Conservation (phyloP, 306 rosid genomes). For the Acmispon strigosus region DNA sequence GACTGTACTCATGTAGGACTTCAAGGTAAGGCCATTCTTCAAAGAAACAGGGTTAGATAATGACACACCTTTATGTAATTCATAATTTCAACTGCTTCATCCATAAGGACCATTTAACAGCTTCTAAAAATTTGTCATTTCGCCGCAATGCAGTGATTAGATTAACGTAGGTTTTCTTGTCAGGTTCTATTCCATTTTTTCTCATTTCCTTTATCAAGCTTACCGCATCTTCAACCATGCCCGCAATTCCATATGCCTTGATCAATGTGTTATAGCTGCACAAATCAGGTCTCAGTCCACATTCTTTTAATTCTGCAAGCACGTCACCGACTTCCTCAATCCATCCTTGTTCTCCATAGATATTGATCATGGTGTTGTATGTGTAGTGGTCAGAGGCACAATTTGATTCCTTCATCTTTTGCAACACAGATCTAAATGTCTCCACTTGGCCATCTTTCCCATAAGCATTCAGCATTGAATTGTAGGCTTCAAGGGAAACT, state of each 20-base stretch:
- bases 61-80: constrained; percentile 15
- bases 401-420: constrained; percentile 61
- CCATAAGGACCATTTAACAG: constrained; percentile 96
- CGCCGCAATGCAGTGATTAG: constrained; percentile 55
- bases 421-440: constrained; percentile 51
- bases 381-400: constrained; percentile 67
- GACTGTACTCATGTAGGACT: constrained; percentile 1
- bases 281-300: constrained; percentile 70
- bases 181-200: constrained; percentile 74
- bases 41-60: constrained; percentile 7
- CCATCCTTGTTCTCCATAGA: constrained; percentile 93
- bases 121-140: constrained; percentile 82
- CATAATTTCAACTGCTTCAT: constrained; percentile 81
- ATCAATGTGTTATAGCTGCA: constrained; percentile 85
- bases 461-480: constrained; percentile 83
- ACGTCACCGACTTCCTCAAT: constrained; percentile 61
- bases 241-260: constrained; percentile 90
- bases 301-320: constrained; percentile 58
- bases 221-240: constrained; percentile 92
- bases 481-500: constrained; percentile 87
- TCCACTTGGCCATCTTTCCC: constrained; percentile 83
- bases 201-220: constrained; percentile 79
- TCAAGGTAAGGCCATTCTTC: background rate
- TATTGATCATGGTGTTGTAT: constrained; percentile 80
- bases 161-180: constrained; percentile 64